A percentile compares a stretch with the other conserved stretches of the same genome.
phyloP scores from a whole-genome alignment of 2,329 filamentous ascomycete genomes.

The Biscogniauxia mediterranea region DNA sequence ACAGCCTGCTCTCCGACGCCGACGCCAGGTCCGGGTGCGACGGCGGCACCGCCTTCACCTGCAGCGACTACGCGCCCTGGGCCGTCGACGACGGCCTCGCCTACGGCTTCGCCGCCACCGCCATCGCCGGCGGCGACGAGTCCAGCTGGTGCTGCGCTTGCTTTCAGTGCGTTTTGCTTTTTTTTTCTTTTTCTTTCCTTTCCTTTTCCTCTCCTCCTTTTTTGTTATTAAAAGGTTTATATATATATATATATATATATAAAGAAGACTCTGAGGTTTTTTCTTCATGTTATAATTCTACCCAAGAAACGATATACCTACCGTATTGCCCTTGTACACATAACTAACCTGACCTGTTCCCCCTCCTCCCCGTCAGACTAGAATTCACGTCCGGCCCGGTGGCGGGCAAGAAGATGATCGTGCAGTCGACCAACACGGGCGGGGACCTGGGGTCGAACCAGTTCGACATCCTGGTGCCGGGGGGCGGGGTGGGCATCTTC shows the following conservation, averaged over 20 bases:
- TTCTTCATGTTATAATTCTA: too few species aligned
- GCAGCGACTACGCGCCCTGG: conserved; percentile 52
- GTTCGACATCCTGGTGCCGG: conserved; percentile 49
- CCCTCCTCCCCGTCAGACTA: too few species aligned
- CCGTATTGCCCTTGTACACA: too few species aligned
- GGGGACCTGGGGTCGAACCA: conserved; percentile 50
- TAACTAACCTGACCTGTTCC: too few species aligned
- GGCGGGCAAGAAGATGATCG: conserved; percentile 54
- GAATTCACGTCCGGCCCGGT: conserved; percentile 41
- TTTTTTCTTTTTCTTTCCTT: neutral
- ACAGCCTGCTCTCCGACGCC: conserved; percentile 43
- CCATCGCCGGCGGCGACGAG: conserved; percentile 45
- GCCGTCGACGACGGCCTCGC: conserved; percentile 48
- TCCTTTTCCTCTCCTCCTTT: neutral
- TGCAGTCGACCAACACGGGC: conserved; percentile 58
- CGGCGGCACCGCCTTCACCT: conserved; percentile 50
- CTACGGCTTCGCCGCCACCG: conserved; percentile 56
- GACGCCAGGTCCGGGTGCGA: conserved; percentile 46
- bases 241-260: neutral
- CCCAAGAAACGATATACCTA: too few species aligned
- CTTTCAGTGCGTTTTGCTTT: conserved; percentile 42
- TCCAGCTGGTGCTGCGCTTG: conserved; percentile 54
- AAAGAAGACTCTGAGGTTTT: too few species aligned
- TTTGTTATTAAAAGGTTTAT: neutral
- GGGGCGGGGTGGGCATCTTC: conserved; percentile 49